Percentiles rank a stretch among this genome's conserved stretches.
Evolutionary conservation across 495 filamentous ascomycete genomes (phyloP).

Genomic region (Melanomma pulvis-pyrius): DNA sequence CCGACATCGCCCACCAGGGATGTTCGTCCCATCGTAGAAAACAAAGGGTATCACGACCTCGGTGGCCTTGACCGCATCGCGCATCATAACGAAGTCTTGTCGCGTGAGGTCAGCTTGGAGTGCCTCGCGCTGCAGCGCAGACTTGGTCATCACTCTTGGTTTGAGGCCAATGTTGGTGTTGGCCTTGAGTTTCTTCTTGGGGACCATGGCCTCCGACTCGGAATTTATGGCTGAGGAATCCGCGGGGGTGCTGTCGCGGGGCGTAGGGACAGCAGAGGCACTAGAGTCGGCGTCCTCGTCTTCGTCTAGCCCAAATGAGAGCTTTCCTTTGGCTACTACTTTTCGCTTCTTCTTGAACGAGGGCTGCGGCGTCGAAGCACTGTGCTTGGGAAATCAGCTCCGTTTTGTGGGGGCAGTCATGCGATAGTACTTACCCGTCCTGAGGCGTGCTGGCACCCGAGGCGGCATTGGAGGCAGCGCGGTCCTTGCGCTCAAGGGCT

Average conservation of each 20-base stretch:
- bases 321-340: conserved; percentile 61
- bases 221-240: conserved; percentile 45
- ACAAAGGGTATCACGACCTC: conserved; percentile 94
- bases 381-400: conserved; percentile 56
- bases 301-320: conserved; percentile 69
- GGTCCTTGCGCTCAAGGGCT: conserved; percentile 85
- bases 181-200: conserved; percentile 60
- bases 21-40: conserved; percentile 97
- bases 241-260: conserved; percentile 36
- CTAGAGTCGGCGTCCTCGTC: conserved; percentile 49
- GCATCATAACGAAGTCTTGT: conserved; percentile 80
- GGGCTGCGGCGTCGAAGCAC: conserved; percentile 51
- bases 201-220: conserved; percentile 45
- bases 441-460: conserved; percentile 57
- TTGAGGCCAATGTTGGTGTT: conserved; percentile 68
- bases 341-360: conserved; percentile 71
- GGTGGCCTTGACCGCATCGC: conserved; percentile 84
- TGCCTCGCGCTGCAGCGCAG: conserved; percentile 77
- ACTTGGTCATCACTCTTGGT: conserved; percentile 85
- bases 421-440: conserved; percentile 50
- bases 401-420: not conserved
- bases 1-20: conserved; percentile 76
- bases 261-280: conserved; percentile 22
- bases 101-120: conserved; percentile 79
- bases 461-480: conserved; percentile 69